Evolutionary conservation across 768 basidiomycete genomes (phyloP).

Genomic region (Podaxis sp.): DNA sequence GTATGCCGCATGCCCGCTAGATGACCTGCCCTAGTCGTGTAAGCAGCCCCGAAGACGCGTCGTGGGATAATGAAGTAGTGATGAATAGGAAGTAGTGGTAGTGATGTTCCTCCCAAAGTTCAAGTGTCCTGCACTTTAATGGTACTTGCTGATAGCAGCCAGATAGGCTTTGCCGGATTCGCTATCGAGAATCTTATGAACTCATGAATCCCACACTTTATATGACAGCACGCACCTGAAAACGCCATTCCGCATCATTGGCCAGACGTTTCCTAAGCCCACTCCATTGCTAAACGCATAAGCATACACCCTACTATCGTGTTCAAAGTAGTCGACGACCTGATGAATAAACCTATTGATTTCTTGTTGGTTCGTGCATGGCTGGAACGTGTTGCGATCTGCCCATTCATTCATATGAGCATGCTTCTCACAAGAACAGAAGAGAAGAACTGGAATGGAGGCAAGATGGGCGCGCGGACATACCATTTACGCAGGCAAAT

Average conservation of each 20-base stretch:
- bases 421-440: background rate
- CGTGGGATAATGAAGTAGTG: background rate
- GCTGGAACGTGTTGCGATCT: constrained; percentile 39
- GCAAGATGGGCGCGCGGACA: constrained; percentile 2
- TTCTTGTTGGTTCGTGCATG: constrained; percentile 42
- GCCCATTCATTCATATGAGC: background rate
- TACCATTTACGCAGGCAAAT: constrained; percentile 49
- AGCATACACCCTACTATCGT: constrained; percentile 35
- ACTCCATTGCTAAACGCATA: constrained; percentile 50
- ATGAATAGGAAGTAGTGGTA: background rate
- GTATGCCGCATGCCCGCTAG: background rate
- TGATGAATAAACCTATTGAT: constrained; percentile 43
- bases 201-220: background rate
- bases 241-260: constrained; percentile 36
- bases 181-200: constrained; percentile 20
- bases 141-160: constrained; percentile 39
- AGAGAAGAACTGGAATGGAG: background rate
- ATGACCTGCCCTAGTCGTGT: background rate
- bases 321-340: constrained; percentile 39
- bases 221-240: constrained; percentile 30
- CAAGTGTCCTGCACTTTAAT: constrained; percentile 20
- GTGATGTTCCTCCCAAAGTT: background rate
- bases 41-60: background rate
- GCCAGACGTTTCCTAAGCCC: constrained; percentile 47
- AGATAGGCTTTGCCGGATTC: constrained; percentile 43